A percentile compares a stretch with the other conserved stretches of the same genome.
Conservation (phyloP, 345 rosid species). For the Camelina neglecta region DNA sequence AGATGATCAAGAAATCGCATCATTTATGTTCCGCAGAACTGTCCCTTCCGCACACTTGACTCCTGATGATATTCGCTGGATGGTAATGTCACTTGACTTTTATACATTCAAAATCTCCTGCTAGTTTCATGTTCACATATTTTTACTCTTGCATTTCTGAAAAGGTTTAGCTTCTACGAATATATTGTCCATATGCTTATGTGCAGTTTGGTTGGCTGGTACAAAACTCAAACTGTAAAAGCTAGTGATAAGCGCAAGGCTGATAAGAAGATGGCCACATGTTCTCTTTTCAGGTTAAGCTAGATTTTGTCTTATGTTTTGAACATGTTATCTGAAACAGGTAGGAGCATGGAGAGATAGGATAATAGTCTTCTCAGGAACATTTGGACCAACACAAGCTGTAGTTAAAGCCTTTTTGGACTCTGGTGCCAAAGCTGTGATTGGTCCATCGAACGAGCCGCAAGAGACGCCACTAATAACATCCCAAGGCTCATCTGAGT, state of each 20-base stretch:
- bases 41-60: constrained; percentile 88
- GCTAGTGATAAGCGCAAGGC: neutral
- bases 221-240: neutral
- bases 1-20: constrained; percentile 87
- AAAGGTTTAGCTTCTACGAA: constrained; percentile 5
- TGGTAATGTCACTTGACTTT: constrained; percentile 57
- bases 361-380: constrained; percentile 86
- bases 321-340: constrained; percentile 44
- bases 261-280: neutral
- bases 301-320: neutral
- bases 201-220: neutral
- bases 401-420: constrained; percentile 57
- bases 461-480: constrained; percentile 58
- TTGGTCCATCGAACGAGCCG: constrained; percentile 77
- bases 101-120: neutral
- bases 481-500: constrained; percentile 57
- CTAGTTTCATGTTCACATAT: constrained; percentile 45
- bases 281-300: neutral
- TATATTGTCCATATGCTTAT: neutral
- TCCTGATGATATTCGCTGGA: constrained; percentile 96
- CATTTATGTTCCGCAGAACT: constrained; percentile 96
- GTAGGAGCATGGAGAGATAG: constrained; percentile 99
- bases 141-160: constrained; percentile 45
- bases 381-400: constrained; percentile 71
- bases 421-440: constrained; percentile 90